Evolutionary conservation across 1,284 basidiomycete genomes (phyloP).

Genomic region (Leccinum angustisporum): DNA sequence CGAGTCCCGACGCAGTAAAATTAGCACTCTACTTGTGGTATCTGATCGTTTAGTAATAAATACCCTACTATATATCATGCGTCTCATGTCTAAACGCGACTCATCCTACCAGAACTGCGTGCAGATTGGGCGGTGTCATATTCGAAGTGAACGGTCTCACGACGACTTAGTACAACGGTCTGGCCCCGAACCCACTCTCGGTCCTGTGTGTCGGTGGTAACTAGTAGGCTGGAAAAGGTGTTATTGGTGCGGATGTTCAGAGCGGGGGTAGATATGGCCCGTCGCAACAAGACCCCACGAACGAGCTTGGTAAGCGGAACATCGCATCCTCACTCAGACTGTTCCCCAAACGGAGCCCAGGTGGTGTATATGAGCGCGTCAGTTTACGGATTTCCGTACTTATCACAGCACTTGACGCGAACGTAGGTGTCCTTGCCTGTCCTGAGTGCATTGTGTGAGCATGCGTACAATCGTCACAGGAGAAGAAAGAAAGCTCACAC

Average conservation of each 20-base stretch:
- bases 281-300: conserved; percentile 24
- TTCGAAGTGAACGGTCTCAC: conserved; percentile 15
- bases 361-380: conserved; percentile 59
- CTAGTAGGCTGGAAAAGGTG: conserved; percentile 22
- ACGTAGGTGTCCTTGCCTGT: background rate
- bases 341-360: conserved; percentile 33
- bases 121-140: conserved; percentile 39
- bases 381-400: conserved; percentile 56
- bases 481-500: background rate
- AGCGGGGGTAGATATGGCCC: conserved; percentile 11
- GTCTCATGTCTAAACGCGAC: conserved; percentile 45
- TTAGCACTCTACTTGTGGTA: conserved; percentile 2
- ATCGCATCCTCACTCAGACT: conserved; percentile 28
- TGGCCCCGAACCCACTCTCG: background rate
- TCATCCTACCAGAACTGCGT: conserved; percentile 59
- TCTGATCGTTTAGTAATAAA: background rate
- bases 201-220: background rate
- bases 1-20: background rate
- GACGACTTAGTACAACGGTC: conserved; percentile 20
- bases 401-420: conserved; percentile 64
- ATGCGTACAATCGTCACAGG: background rate
- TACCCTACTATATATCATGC: background rate
- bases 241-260: conserved; percentile 12
- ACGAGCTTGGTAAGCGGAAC: conserved; percentile 27
- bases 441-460: background rate